These are phyloP conservation scores for Aeminium ludgeri DNA, from an alignment of 495 filamentous ascomycete genomes.

Conservation along the genomic window DNA sequence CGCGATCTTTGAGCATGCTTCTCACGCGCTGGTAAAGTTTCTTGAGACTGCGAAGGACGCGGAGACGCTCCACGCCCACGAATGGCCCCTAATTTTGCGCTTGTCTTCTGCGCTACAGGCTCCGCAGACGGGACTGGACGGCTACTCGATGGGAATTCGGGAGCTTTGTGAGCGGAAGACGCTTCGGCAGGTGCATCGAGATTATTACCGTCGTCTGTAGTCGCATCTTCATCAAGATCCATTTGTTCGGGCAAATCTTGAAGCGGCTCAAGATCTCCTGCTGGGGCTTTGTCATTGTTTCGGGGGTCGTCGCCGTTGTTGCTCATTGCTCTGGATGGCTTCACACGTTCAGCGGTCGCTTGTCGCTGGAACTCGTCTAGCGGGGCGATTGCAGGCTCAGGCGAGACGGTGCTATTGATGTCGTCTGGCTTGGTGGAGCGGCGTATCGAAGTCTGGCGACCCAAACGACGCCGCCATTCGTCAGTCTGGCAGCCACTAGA, in stretches of 20 bases:
- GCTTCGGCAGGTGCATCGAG: conserved; percentile 7
- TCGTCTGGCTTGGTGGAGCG: no score
- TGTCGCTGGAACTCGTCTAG: conserved; percentile 10
- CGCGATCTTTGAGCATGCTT: not conserved
- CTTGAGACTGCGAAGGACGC: not conserved
- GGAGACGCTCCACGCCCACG: conserved; percentile 2
- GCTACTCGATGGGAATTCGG: no score
- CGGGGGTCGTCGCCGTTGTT: not conserved
- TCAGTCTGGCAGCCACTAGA: no score
- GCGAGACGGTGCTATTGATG: not conserved
- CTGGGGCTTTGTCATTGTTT: not conserved
- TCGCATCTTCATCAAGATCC: conserved; percentile 6
- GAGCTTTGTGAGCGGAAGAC: no score
- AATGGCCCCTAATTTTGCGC: conserved; percentile 2
- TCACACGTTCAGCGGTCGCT: conserved; percentile 3
- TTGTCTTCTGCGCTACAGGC: no score
- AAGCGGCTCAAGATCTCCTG: no score
- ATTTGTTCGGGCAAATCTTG: no score
- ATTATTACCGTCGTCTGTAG: conserved; percentile 16
- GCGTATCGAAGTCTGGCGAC: no score
- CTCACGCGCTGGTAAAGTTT: not conserved
- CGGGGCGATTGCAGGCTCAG: not conserved
- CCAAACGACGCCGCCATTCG: not conserved
- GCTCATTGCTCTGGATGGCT: not conserved
- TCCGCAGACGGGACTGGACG: no score